Conservation (phyloP, 495 filamentous ascomycete genomes). For the Letharia columbiana region DNA sequence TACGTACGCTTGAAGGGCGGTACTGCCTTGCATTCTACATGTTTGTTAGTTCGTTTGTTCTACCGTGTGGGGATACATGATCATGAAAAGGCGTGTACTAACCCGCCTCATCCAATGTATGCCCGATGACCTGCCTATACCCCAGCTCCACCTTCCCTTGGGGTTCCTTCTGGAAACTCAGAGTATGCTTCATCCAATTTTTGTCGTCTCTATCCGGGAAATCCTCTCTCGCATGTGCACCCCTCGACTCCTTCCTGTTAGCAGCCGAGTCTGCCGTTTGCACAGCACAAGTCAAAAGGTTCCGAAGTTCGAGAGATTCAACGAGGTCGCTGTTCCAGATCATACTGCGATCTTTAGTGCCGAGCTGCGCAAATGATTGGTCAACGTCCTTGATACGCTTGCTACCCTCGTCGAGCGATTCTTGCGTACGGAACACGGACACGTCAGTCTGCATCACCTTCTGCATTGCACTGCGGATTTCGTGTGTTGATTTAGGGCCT, state of each 20-base stretch:
- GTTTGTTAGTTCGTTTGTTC: neutral
- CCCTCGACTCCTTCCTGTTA: constrained; percentile 87
- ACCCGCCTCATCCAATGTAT: constrained; percentile 68
- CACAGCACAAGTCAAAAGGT: constrained; percentile 88
- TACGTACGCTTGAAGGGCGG: constrained; percentile 28
- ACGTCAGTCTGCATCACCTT: constrained; percentile 97
- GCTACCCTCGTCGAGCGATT: constrained; percentile 79
- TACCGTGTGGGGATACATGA: neutral
- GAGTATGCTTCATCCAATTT: constrained; percentile 98
- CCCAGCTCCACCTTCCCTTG: constrained; percentile 68
- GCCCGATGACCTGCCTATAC: constrained; percentile 68
- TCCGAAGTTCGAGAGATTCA: constrained; percentile 88
- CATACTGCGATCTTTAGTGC: constrained; percentile 97
- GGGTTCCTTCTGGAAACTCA: constrained; percentile 84
- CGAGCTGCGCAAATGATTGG: constrained; percentile 66
- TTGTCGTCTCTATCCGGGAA: constrained; percentile 86
- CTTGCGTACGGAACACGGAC: constrained; percentile 92
- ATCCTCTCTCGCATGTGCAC: constrained; percentile 92
- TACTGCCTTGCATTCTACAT: constrained; percentile 13
- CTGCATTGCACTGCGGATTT: constrained; percentile 89
- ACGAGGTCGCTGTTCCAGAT: constrained; percentile 98
- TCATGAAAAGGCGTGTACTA: constrained; percentile 46
- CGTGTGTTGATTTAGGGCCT: constrained; percentile 75
- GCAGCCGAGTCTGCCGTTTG: constrained; percentile 84
- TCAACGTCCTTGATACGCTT: constrained; percentile 73